phyloP scores from a whole-genome alignment of 2,329 filamentous ascomycete genomes.

The Diaporthe eres region DNA sequence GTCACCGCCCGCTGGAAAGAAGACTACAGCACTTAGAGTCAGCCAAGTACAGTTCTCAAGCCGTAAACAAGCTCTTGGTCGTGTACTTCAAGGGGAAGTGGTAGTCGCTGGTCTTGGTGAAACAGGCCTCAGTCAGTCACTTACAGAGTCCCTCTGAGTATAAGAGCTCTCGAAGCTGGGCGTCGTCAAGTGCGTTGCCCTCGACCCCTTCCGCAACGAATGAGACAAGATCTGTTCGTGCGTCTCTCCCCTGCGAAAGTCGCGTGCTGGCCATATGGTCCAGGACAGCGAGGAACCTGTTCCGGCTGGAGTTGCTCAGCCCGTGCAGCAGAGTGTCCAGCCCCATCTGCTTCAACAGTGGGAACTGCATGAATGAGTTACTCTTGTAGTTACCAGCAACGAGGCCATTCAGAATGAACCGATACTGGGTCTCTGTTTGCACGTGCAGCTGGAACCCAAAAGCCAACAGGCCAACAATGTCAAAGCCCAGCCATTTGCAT shows the following conservation, averaged over 20 bases:
- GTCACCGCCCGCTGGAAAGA: conserved; percentile 23
- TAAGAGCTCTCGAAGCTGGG: conserved; percentile 41
- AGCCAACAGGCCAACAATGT: conserved; percentile 42
- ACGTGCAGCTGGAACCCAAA: conserved; percentile 42
- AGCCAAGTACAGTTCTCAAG: background rate
- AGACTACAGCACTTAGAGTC: background rate
- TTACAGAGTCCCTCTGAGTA: conserved; percentile 6
- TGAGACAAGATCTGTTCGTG: conserved; percentile 62
- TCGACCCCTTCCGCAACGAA: conserved; percentile 54
- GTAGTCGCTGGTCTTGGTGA: conserved; percentile 13
- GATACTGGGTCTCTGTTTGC: conserved; percentile 39
- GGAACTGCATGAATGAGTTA: conserved; percentile 43
- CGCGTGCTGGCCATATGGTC: conserved; percentile 39
- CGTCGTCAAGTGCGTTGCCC: conserved; percentile 17
- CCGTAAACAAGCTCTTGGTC: background rate
- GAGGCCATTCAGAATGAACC: conserved; percentile 32
- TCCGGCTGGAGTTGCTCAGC: background rate
- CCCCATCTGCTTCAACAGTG: conserved; percentile 39
- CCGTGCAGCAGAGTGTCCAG: conserved; percentile 34
- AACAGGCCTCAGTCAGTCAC: conserved; percentile 35
- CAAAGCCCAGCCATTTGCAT: conserved; percentile 39
- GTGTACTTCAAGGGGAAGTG: background rate
- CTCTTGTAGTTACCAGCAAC: conserved; percentile 35
- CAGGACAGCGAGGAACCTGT: conserved; percentile 35
- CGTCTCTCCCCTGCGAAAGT: conserved; percentile 42